Conservation (phyloP, 495 filamentous ascomycete species). For the Amorphotheca resinae region DNA sequence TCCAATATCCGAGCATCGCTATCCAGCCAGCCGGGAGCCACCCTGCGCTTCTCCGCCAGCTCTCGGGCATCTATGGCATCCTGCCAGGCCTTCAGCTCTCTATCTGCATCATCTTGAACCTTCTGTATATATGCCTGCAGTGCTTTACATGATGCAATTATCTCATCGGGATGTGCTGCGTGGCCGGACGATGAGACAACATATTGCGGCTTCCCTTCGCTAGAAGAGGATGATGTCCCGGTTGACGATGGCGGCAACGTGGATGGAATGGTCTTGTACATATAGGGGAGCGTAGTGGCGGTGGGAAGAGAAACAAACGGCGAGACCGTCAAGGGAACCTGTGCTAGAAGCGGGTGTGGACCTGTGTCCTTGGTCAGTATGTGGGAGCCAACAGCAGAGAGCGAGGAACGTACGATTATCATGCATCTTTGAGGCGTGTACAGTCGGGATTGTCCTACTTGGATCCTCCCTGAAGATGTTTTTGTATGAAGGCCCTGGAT, state of each 20-base stretch:
- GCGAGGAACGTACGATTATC: conserved; percentile 16
- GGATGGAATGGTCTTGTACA: conserved; percentile 78
- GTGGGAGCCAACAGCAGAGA: neutral
- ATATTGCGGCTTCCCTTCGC: conserved; percentile 44
- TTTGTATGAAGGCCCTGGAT: too few species aligned
- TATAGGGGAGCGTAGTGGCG: conserved; percentile 86
- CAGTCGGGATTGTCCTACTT: neutral
- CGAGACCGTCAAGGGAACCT: conserved; percentile 85
- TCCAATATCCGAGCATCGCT: conserved; percentile 73
- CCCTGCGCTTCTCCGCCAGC: conserved; percentile 77
- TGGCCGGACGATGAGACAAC: conserved; percentile 63
- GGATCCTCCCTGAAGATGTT: too few species aligned
- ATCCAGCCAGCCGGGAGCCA: conserved; percentile 92
- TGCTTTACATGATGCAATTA: conserved; percentile 64
- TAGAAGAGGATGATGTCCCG: conserved; percentile 29
- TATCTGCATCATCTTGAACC: conserved; percentile 47
- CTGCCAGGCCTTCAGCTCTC: conserved; percentile 57
- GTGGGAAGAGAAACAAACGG: conserved; percentile 88
- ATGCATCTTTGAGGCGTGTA: conserved; percentile 12
- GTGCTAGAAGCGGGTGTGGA: conserved; percentile 71
- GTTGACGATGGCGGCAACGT: conserved; percentile 70
- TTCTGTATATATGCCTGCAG: conserved; percentile 62
- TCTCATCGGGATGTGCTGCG: conserved; percentile 68
- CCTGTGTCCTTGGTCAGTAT: conserved; percentile 11
- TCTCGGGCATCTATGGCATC: conserved; percentile 60